Percentiles rank a stretch among this genome's conserved stretches.
These are phyloP conservation scores for Cryptococcus jaspeensis DNA, from an alignment of 1,284 basidiomycete species.

Conservation along the genomic window DNA sequence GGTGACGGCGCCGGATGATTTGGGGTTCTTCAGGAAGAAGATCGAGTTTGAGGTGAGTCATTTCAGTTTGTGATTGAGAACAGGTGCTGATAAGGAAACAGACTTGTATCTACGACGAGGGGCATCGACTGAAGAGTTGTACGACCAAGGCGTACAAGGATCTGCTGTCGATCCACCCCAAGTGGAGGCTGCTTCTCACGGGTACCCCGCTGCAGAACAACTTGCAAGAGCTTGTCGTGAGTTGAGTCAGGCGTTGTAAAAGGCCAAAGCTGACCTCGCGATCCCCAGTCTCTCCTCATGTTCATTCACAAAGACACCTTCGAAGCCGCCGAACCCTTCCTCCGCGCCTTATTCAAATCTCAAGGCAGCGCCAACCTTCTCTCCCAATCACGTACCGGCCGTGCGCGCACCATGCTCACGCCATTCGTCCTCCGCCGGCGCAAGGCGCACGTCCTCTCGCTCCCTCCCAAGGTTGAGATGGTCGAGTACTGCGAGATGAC, in stretches of 20 bases:
- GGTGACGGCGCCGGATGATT: conserved; percentile 80
- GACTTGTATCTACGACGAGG: conserved; percentile 93
- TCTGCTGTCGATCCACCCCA: conserved; percentile 76
- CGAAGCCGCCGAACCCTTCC: conserved; percentile 66
- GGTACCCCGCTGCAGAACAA: conserved; percentile 87
- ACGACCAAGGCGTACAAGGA: conserved; percentile 92
- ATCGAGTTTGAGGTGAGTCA: conserved; percentile 73
- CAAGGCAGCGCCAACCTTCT: conserved; percentile 73
- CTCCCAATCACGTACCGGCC: conserved; percentile 82
- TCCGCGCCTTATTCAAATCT: conserved; percentile 96
- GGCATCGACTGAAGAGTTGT: conserved; percentile 94
- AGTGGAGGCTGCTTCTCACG: conserved; percentile 89
- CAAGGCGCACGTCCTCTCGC: conserved; percentile 88
- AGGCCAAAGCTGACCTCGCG: neutral
- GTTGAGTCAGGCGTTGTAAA: conserved; percentile 40
- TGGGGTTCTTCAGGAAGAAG: conserved; percentile 80
- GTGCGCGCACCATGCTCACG: conserved; percentile 99
- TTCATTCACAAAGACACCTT: conserved; percentile 96
- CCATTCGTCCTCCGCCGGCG: conserved; percentile 94
- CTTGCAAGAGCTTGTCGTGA: conserved; percentile 83
- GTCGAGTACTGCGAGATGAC: conserved; percentile 97
- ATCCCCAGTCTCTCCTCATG: conserved; percentile 85
- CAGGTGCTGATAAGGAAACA: conserved; percentile 38
- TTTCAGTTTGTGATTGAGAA: neutral
- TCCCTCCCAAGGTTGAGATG: conserved; percentile 87